Evolutionary conservation across 129 eudicot species (phyloP).

Genomic region (Erigeron canadensis): DNA sequence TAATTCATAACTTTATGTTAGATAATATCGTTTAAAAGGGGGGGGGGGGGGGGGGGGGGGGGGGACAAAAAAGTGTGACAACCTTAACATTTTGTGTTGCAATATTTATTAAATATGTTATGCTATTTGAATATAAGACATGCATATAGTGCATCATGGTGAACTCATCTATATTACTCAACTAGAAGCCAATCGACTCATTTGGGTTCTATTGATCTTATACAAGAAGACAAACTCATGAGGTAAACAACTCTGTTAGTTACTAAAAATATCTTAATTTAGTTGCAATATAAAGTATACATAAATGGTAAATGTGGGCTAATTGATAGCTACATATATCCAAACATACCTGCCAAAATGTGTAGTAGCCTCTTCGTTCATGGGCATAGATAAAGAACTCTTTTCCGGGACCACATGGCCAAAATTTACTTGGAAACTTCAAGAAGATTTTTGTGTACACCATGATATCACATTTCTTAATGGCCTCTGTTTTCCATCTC

Average conservation of each 20-base stretch:
- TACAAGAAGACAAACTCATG: not conserved
- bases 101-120: not conserved
- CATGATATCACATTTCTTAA: constrained; percentile 69
- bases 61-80: not conserved
- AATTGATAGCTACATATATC: too few species aligned
- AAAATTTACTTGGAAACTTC: constrained; percentile 69
- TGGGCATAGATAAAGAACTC: constrained; percentile 94
- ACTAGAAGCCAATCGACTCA: not conserved
- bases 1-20: not conserved
- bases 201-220: not conserved
- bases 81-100: not conserved
- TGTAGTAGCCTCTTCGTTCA: constrained; percentile 83
- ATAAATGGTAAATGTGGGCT: not conserved
- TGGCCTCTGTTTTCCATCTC: constrained; percentile 89
- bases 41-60: too few species aligned
- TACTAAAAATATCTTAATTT: not conserved
- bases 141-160: not conserved
- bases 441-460: constrained; percentile 93
- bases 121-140: not conserved
- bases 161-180: not conserved
- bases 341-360: constrained; percentile 96
- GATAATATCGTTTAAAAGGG: not conserved
- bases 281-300: not conserved
- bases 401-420: constrained; percentile 87
- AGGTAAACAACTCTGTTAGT: not conserved